These are phyloP conservation scores for Fusarium sambucinum DNA, from an alignment of 2,329 filamentous ascomycete species.

Conservation along the genomic window DNA sequence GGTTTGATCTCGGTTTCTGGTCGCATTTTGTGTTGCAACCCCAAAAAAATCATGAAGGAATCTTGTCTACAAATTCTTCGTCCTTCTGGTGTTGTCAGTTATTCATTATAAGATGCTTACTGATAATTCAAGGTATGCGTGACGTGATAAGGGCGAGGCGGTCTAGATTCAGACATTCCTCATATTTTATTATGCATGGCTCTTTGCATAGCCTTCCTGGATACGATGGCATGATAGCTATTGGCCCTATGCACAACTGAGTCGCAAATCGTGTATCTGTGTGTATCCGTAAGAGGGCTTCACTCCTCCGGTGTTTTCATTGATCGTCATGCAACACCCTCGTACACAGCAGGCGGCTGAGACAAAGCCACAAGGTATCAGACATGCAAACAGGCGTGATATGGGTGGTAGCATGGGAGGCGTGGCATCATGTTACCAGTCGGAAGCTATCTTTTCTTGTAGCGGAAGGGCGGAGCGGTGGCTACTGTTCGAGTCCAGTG, in stretches of 20 bases:
- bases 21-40: slow-evolving; percentile 23
- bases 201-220: slow-evolving; percentile 3
- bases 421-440: slow-evolving; percentile 15
- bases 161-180: slow-evolving; percentile 21
- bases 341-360: slow-evolving; percentile 8
- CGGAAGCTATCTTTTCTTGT: background rate
- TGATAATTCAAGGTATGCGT: background rate
- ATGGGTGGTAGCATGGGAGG: slow-evolving; percentile 1
- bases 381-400: background rate
- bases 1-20: slow-evolving; percentile 21
- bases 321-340: slow-evolving; percentile 6
- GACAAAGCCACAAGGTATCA: slow-evolving; percentile 12
- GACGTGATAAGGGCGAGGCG: slow-evolving; percentile 2
- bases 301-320: slow-evolving; percentile 3
- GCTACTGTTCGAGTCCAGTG: background rate
- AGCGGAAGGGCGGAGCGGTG: slow-evolving; percentile 1
- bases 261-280: background rate
- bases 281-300: background rate
- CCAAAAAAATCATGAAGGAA: slow-evolving; percentile 1
- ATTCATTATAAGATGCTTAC: background rate
- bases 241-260: background rate
- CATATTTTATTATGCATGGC: slow-evolving; percentile 17
- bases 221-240: slow-evolving; percentile 5
- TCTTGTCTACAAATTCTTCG: background rate
- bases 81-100: background rate